These are phyloP conservation scores for Suillus decipiens DNA, from an alignment of 768 basidiomycete species.

Conservation along the genomic window DNA sequence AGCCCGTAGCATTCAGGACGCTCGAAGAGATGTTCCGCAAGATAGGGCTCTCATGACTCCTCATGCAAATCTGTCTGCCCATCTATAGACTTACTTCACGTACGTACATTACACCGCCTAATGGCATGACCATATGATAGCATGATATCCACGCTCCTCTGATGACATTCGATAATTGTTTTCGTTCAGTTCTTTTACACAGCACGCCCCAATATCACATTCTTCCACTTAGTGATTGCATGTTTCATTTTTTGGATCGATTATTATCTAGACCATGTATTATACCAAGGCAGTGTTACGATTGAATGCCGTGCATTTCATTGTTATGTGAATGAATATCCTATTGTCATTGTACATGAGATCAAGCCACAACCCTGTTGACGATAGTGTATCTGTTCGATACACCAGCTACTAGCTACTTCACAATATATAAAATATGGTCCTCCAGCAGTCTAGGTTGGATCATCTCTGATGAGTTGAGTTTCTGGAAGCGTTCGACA, in stretches of 20 bases:
- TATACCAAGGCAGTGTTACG: not conserved
- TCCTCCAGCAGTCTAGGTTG: no score
- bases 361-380: not conserved
- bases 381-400: not conserved
- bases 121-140: conserved; percentile 7
- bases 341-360: not conserved
- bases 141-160: conserved; percentile 3
- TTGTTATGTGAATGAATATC: not conserved
- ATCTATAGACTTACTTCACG: conserved; percentile 6
- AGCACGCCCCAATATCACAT: not conserved
- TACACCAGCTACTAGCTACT: no score
- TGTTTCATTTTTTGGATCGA: not conserved
- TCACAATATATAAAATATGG: no score
- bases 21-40: conserved; percentile 82
- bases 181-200: not conserved
- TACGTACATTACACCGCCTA: conserved; percentile 4
- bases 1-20: conserved; percentile 94
- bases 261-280: conserved; percentile 2
- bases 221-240: not conserved
- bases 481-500: no score
- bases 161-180: conserved; percentile 1
- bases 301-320: not conserved
- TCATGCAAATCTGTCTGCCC: not conserved
- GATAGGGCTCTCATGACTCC: conserved; percentile 51
- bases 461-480: no score